A percentile compares a stretch with the other conserved stretches of the same genome.
Evolutionary conservation across 345 rosid species (phyloP).

Genomic region (Microthlaspi erraticum): DNA sequence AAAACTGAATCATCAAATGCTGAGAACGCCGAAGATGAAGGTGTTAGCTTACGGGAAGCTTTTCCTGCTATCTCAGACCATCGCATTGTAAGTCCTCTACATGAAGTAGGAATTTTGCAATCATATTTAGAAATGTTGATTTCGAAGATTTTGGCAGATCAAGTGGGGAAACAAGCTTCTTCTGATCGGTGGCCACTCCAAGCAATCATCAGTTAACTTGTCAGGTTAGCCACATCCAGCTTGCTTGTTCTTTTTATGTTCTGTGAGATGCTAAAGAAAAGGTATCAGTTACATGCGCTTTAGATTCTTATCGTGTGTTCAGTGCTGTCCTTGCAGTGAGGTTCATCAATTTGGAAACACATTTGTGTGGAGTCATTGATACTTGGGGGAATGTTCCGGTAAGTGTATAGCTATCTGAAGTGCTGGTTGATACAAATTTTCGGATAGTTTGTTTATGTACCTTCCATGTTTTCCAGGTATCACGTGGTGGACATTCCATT

Average conservation of each 20-base stretch:
- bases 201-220: conserved; percentile 60
- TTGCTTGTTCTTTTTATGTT: neutral
- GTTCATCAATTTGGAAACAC: conserved; percentile 73
- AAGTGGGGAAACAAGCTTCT: conserved; percentile 86
- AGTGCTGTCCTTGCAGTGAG: conserved; percentile 59
- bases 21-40: conserved; percentile 44
- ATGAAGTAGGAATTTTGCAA: conserved; percentile 6
- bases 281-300: neutral
- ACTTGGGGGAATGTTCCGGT: conserved; percentile 86
- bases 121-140: neutral
- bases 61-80: conserved; percentile 82
- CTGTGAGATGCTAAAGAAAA: conserved; percentile 20
- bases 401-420: conserved; percentile 30
- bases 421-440: neutral
- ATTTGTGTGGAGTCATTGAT: conserved; percentile 60
- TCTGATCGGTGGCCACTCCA: conserved; percentile 82
- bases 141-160: conserved; percentile 54
- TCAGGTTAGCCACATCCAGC: conserved; percentile 58
- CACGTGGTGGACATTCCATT: conserved; percentile 95
- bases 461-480: conserved; percentile 57
- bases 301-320: conserved; percentile 31
- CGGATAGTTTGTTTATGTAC: conserved; percentile 12
- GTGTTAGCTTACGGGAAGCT: conserved; percentile 54
- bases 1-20: conserved; percentile 46
- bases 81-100: conserved; percentile 60